These are phyloP conservation scores for Testicularia cyperi DNA, from an alignment of 1,284 basidiomycete species.

Conservation along the genomic window DNA sequence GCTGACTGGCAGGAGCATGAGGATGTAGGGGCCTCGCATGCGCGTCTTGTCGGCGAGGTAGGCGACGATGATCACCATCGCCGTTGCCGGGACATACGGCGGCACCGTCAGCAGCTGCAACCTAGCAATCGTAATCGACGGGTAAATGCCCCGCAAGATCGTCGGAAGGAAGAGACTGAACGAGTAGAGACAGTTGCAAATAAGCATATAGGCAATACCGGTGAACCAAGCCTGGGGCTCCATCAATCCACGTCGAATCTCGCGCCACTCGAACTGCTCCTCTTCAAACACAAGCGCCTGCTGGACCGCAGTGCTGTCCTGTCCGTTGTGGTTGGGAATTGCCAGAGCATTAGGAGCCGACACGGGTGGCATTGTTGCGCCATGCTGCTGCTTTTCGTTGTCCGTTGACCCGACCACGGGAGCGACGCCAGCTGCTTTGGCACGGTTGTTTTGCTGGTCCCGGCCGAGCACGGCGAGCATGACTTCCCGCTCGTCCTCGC, in stretches of 20 bases:
- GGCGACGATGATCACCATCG: constrained; percentile 56
- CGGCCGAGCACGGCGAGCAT: constrained; percentile 63
- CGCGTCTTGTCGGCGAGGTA: constrained; percentile 58
- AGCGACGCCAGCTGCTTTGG: constrained; percentile 64
- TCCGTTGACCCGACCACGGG: neutral
- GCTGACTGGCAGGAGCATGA: constrained; percentile 54
- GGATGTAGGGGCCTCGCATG: constrained; percentile 58
- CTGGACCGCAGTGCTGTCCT: neutral
- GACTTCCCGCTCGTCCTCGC: constrained; percentile 64
- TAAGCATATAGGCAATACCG: constrained; percentile 35
- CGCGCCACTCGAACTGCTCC: constrained; percentile 45
- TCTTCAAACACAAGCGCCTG: constrained; percentile 17
- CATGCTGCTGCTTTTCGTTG: constrained; percentile 7
- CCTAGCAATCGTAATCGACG: constrained; percentile 32
- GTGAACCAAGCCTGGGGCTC: constrained; percentile 48
- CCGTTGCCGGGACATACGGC: constrained; percentile 49
- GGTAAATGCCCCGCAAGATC: constrained; percentile 63
- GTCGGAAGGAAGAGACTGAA: constrained; percentile 58
- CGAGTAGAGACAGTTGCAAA: constrained; percentile 46
- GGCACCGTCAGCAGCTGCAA: constrained; percentile 46
- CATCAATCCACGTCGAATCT: constrained; percentile 30
- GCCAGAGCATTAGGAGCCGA: constrained; percentile 7
- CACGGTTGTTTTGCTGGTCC: constrained; percentile 36
- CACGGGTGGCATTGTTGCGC: constrained; percentile 10
- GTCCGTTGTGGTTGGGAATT: neutral